Conservation (phyloP, 805 yeast species). For the Ogataea trehalophila region DNA sequence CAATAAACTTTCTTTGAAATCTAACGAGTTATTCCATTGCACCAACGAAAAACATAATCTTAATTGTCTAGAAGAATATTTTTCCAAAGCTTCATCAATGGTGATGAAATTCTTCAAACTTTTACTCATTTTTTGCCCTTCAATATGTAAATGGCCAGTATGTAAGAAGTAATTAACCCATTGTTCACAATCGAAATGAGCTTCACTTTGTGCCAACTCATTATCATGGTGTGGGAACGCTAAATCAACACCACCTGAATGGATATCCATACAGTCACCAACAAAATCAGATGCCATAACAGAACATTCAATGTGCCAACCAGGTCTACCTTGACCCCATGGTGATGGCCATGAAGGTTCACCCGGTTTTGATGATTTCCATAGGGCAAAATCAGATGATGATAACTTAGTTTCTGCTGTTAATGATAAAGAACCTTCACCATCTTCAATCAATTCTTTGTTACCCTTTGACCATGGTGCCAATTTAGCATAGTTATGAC, state of each 20-base stretch:
- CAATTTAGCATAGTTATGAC: constrained; percentile 87
- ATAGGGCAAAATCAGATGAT: constrained; percentile 86
- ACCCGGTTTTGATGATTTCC: constrained; percentile 96
- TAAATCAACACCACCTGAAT: constrained; percentile 94
- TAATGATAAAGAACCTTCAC: constrained; percentile 74
- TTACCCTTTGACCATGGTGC: constrained; percentile 98
- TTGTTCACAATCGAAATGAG: constrained; percentile 80
- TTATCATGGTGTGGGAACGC: constrained; percentile 99
- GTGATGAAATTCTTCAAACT: constrained; percentile 93
- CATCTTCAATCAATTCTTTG: constrained; percentile 80
- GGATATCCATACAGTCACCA: constrained; percentile 85
- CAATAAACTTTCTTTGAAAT: constrained; percentile 79
- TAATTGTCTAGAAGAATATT: constrained; percentile 73
- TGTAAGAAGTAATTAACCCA: constrained; percentile 98
- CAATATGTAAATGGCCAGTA: constrained; percentile 96
- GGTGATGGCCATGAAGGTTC: constrained; percentile 95
- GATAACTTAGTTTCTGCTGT: constrained; percentile 57
- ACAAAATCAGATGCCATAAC: constrained; percentile 94
- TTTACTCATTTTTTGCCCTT: constrained; percentile 98
- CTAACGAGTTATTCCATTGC: constrained; percentile 90
- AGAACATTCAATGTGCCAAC: constrained; percentile 99
- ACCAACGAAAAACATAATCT: constrained; percentile 87
- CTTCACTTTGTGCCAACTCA: constrained; percentile 96
- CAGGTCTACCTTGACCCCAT: constrained; percentile 98
- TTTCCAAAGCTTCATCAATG: constrained; percentile 78